These are phyloP conservation scores for Microcera coccophila DNA, from an alignment of 2,329 filamentous ascomycete genomes.

Conservation along the genomic window DNA sequence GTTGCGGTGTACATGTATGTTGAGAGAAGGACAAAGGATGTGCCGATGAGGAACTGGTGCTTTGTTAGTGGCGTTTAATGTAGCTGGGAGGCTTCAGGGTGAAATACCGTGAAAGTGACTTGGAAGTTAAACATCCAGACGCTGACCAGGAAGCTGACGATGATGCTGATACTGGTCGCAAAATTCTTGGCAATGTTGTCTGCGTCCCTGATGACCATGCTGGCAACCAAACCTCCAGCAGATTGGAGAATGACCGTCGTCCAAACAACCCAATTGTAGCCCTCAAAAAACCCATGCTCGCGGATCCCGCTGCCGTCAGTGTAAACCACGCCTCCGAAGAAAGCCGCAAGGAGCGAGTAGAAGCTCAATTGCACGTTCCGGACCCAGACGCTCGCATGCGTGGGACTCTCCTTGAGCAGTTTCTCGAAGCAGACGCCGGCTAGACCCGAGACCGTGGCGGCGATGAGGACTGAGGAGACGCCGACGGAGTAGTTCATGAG, in stretches of 20 bases:
- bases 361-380: slow-evolving; percentile 92
- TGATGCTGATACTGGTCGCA: slow-evolving; percentile 85
- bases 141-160: slow-evolving; percentile 81
- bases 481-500: slow-evolving; percentile 76
- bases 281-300: slow-evolving; percentile 85
- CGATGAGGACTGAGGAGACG: slow-evolving; percentile 70
- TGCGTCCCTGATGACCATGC: slow-evolving; percentile 39
- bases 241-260: slow-evolving; percentile 78
- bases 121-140: slow-evolving; percentile 80
- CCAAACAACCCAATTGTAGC: slow-evolving; percentile 93
- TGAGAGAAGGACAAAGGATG: slow-evolving; percentile 70
- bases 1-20: slow-evolving; percentile 80
- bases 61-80: too few species aligned
- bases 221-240: slow-evolving; percentile 73
- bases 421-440: slow-evolving; percentile 89
- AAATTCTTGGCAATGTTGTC: slow-evolving; percentile 88
- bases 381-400: slow-evolving; percentile 79
- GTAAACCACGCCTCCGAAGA: slow-evolving; percentile 81
- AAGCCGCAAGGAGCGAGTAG: slow-evolving; percentile 85
- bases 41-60: slow-evolving; percentile 76
- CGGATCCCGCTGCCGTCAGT: slow-evolving; percentile 82
- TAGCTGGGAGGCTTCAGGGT: too few species aligned
- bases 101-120: slow-evolving; percentile 66
- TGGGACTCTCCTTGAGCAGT: slow-evolving; percentile 79
- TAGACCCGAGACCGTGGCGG: slow-evolving; percentile 76